A percentile compares a stretch with the other conserved stretches of the same genome.
Conservation (phyloP, 2,329 filamentous ascomycete genomes). For the Nemania sp. region DNA sequence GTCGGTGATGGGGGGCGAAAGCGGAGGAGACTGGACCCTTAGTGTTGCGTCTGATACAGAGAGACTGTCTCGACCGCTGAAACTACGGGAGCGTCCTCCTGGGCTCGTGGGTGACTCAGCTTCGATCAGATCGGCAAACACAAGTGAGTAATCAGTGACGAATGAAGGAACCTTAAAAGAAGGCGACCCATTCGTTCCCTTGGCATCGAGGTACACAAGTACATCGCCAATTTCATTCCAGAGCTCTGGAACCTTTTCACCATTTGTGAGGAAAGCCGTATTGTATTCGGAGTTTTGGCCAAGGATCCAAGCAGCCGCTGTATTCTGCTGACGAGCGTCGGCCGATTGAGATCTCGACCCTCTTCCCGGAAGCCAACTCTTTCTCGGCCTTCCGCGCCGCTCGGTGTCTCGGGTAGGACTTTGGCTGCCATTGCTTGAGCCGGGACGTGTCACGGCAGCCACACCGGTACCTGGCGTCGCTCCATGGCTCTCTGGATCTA, state of each 20-base stretch:
- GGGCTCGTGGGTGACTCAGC: slow-evolving; percentile 54
- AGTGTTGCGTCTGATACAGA: slow-evolving; percentile 63
- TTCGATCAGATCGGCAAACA: slow-evolving; percentile 66
- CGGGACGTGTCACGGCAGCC: slow-evolving; percentile 46
- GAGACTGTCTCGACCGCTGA: slow-evolving; percentile 61
- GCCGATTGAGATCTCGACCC: slow-evolving; percentile 65
- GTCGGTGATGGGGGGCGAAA: slow-evolving; percentile 54
- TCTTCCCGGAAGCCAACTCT: slow-evolving; percentile 66
- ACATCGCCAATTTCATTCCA: slow-evolving; percentile 73
- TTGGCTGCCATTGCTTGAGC: slow-evolving; percentile 57
- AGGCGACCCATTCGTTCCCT: slow-evolving; percentile 62
- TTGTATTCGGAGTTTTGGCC: slow-evolving; percentile 69
- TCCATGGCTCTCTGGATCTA: slow-evolving; percentile 50
- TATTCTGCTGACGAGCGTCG: slow-evolving; percentile 47
- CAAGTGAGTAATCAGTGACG: slow-evolving; percentile 64
- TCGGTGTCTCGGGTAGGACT: slow-evolving; percentile 56
- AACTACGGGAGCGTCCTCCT: slow-evolving; percentile 57
- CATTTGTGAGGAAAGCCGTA: slow-evolving; percentile 61
- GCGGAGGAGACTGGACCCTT: slow-evolving; percentile 53
- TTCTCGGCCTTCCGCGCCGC: slow-evolving; percentile 59
- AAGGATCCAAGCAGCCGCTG: slow-evolving; percentile 65
- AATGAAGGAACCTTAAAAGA: slow-evolving; percentile 71
- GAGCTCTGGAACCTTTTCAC: slow-evolving; percentile 73
- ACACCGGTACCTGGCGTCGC: slow-evolving; percentile 45
- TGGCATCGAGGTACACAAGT: slow-evolving; percentile 68